phyloP scores from a whole-genome alignment of 345 rosid species.

The Hirschfeldia incana region DNA sequence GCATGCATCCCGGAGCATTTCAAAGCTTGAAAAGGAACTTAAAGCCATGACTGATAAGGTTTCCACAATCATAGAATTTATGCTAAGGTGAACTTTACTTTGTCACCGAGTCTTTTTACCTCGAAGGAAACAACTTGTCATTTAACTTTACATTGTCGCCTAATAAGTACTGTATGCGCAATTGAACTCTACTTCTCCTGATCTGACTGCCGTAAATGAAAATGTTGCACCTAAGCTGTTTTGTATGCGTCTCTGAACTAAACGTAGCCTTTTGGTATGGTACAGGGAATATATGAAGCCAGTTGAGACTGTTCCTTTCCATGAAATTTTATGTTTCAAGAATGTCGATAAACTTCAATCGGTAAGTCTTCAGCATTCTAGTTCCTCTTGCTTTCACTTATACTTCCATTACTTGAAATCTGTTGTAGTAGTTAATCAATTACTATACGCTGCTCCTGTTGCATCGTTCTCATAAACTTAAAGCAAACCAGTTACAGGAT shows the following conservation, averaged over 20 bases:
- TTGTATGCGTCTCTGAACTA: background rate
- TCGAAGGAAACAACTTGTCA: background rate
- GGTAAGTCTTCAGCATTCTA: constrained; percentile 53
- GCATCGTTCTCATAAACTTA: constrained; percentile 10
- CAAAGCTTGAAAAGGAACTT: constrained; percentile 46
- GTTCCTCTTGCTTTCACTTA: constrained; percentile 9
- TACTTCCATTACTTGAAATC: constrained; percentile 11
- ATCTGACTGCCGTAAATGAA: background rate
- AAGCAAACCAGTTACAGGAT: constrained; percentile 21
- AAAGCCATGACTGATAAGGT: constrained; percentile 60
- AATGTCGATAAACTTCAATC: constrained; percentile 65
- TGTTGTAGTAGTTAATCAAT: background rate
- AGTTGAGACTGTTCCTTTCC: constrained; percentile 62
- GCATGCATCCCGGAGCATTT: constrained; percentile 48
- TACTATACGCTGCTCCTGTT: constrained; percentile 6
- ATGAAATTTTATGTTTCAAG: constrained; percentile 82
- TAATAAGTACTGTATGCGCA: background rate
- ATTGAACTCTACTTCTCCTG: background rate
- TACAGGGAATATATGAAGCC: constrained; percentile 79
- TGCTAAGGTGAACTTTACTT: constrained; percentile 57
- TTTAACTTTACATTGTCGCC: background rate
- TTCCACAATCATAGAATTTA: constrained; percentile 51
- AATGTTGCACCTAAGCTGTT: background rate
- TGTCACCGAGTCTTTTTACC: constrained; percentile 11
- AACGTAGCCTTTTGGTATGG: constrained; percentile 18